A percentile compares a stretch with the other conserved stretches of the same genome.
phyloP scores from a whole-genome alignment of 73 alveolate species.

The Paramecium sonneborni region DNA sequence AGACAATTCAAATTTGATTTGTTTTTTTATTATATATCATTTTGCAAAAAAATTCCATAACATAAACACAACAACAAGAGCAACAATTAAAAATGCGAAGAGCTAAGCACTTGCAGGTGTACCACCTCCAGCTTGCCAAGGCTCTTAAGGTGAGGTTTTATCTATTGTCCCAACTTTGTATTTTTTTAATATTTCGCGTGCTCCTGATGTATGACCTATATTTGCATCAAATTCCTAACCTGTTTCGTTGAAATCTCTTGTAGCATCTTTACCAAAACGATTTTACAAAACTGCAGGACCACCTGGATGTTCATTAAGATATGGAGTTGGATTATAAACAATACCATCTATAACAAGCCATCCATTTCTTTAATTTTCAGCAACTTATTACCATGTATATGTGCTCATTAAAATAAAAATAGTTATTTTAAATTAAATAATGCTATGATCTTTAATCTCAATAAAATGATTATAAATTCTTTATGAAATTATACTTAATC shows the following conservation, averaged over 20 bases:
- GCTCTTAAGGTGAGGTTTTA: not conserved
- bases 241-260: slow-evolving; percentile 53
- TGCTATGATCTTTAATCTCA: too few species aligned
- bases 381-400: slow-evolving; percentile 22
- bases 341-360: slow-evolving; percentile 62
- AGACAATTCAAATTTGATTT: not conserved
- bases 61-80: not conserved
- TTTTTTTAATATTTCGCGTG: not conserved
- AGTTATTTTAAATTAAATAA: too few species aligned
- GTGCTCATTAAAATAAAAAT: not conserved
- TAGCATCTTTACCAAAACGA: slow-evolving; percentile 61
- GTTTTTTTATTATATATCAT: not conserved
- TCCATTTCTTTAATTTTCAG: slow-evolving; percentile 9
- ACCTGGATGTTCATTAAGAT: slow-evolving; percentile 61
- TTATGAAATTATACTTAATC: too few species aligned
- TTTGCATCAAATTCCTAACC: not conserved
- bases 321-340: slow-evolving; percentile 16
- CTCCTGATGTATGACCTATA: not conserved
- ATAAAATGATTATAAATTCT: too few species aligned
- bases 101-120: slow-evolving; percentile 33
- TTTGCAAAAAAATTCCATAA: not conserved
- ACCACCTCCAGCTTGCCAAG: slow-evolving; percentile 42
- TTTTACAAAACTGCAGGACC: slow-evolving; percentile 56
- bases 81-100: slow-evolving; percentile 34
- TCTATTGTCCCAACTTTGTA: not conserved